These are phyloP conservation scores for Helminthosporium solani DNA, from an alignment of 2,329 filamentous ascomycete genomes.

Conservation along the genomic window DNA sequence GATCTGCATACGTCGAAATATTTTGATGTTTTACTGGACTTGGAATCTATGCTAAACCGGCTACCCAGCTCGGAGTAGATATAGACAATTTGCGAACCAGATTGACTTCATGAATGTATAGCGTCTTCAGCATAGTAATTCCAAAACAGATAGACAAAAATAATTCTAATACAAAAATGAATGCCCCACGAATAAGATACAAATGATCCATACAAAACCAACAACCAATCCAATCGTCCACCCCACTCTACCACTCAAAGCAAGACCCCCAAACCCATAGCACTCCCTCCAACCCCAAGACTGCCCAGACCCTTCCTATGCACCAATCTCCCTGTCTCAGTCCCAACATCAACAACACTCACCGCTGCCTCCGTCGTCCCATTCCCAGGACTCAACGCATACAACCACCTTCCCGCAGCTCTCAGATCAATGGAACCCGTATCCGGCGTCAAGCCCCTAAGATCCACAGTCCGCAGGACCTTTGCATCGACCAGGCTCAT, in stretches of 20 bases:
- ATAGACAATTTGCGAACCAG: no score
- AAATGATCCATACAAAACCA: no score
- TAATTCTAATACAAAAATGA: no score
- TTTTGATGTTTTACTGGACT: no score
- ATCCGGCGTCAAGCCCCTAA: slow-evolving; percentile 23
- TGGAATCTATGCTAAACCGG: no score
- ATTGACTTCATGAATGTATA: no score
- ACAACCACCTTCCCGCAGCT: slow-evolving; percentile 57
- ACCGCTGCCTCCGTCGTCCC: slow-evolving; percentile 42
- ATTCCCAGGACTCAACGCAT: slow-evolving; percentile 58
- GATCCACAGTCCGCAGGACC: slow-evolving; percentile 48
- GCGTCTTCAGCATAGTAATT: no score
- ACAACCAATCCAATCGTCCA: background rate
- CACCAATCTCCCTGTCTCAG: slow-evolving; percentile 25
- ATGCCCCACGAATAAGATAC: no score
- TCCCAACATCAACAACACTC: slow-evolving; percentile 43
- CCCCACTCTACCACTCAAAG: slow-evolving; percentile 8
- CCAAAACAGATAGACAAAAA: no score
- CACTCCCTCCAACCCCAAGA: slow-evolving; percentile 29
- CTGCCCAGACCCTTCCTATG: slow-evolving; percentile 41
- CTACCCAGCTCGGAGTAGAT: no score
- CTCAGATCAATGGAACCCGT: slow-evolving; percentile 59
- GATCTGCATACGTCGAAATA: no score
- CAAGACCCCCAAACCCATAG: slow-evolving; percentile 40
- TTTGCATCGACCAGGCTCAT: slow-evolving; percentile 54